Percentiles rank a stretch among this genome's conserved stretches.
Conservation (phyloP, 139 green algal species). For the Tetraselmis chui region DNA sequence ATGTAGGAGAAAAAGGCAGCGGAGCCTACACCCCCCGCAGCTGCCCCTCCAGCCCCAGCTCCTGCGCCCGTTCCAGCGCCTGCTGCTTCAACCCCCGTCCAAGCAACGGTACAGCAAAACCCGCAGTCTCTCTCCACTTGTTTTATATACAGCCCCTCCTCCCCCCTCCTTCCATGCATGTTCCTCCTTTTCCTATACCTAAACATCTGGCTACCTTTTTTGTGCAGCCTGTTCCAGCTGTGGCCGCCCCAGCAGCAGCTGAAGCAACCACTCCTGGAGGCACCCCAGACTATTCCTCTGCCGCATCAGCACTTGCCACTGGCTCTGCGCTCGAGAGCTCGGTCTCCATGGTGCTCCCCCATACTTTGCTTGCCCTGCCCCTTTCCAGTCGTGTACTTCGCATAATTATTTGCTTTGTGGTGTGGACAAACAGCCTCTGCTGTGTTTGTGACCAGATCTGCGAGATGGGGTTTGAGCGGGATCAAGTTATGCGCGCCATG, state of each 20-base stretch:
- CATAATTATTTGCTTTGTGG: no score
- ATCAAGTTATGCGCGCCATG: constrained; percentile 77
- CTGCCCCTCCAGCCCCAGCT: constrained; percentile 14
- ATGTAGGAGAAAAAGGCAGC: background rate
- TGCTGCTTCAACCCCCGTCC: constrained; percentile 21
- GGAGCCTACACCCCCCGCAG: constrained; percentile 14
- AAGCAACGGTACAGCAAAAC: no score
- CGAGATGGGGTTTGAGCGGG: constrained; percentile 89
- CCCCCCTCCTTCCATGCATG: background rate
- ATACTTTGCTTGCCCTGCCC: no score
- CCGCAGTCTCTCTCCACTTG: no score
- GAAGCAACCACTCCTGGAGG: background rate
- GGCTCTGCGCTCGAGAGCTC: constrained; percentile 52
- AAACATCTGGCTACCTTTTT: background rate
- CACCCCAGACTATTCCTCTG: constrained; percentile 25
- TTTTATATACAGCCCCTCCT: no score
- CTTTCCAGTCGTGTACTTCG: no score
- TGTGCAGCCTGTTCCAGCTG: no score
- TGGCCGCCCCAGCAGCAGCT: constrained; percentile 15
- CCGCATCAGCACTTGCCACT: constrained; percentile 64
- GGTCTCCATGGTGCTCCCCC: background rate
- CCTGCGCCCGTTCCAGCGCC: constrained; percentile 13
- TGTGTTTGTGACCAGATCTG: no score
- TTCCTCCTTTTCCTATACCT: background rate
- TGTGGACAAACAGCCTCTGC: background rate